Conservation (phyloP, 148 eudicot genomes). For the Tetragonia tetragonoides region DNA sequence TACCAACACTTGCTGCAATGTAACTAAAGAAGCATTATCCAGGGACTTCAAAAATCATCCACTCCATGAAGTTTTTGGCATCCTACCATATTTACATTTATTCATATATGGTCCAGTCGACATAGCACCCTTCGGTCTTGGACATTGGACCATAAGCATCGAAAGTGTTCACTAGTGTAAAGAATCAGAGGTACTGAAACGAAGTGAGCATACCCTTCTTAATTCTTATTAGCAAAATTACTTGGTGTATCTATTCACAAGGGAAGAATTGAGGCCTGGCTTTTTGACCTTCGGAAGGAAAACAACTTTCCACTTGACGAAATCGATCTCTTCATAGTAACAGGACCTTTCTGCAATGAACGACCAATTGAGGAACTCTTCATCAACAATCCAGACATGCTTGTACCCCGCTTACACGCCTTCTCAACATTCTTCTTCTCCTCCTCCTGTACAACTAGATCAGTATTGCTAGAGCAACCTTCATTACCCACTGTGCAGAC, state of each 20-base stretch:
- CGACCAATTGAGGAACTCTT: conserved; percentile 40
- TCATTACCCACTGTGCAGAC: conserved; percentile 27
- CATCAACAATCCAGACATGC: conserved; percentile 30
- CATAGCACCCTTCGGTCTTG: conserved; percentile 14
- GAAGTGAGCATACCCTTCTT: conserved; percentile 16
- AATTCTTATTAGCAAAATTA: conserved; percentile 7
- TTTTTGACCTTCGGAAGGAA: conserved; percentile 40
- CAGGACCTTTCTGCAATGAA: conserved; percentile 43
- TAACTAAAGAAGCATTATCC: conserved; percentile 4
- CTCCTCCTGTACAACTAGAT: conserved; percentile 8
- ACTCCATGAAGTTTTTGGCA: neutral
- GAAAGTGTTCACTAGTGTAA: no score
- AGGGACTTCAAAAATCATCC: conserved; percentile 9
- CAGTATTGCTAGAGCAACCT: conserved; percentile 27
- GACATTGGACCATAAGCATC: conserved; percentile 4
- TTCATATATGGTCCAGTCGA: neutral
- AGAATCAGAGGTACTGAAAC: neutral
- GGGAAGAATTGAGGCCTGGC: conserved; percentile 44
- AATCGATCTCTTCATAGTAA: conserved; percentile 54
- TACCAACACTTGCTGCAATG: conserved; percentile 13
- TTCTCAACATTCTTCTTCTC: conserved; percentile 9
- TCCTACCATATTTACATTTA: neutral
- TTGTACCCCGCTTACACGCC: conserved; percentile 28
- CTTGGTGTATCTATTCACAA: conserved; percentile 19
- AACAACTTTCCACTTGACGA: conserved; percentile 47